Percentiles rank a stretch among this genome's conserved stretches.
These are phyloP conservation scores for Pseudevernia furfuracea DNA, from an alignment of 495 filamentous ascomycete genomes.

Conservation along the genomic window DNA sequence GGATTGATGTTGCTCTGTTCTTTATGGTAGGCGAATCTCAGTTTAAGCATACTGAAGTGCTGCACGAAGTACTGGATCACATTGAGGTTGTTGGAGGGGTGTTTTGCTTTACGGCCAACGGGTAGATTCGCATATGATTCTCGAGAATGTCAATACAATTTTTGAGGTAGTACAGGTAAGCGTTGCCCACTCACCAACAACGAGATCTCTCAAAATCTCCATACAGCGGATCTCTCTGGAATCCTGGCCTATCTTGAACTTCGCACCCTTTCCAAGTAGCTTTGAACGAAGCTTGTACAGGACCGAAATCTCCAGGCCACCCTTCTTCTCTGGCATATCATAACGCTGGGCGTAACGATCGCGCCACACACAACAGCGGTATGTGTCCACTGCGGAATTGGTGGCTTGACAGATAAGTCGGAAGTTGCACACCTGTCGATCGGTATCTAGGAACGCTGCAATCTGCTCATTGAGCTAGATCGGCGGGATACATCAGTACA, in stretches of 20 bases:
- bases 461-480: constrained; percentile 38
- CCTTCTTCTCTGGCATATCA: constrained; percentile 28
- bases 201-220: constrained; percentile 23
- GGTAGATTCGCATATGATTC: constrained; percentile 19
- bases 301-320: constrained; percentile 26
- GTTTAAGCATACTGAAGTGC: constrained; percentile 19
- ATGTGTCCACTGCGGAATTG: constrained; percentile 18
- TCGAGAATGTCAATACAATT: constrained; percentile 1
- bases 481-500: background rate
- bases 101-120: background rate
- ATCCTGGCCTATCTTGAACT: constrained; percentile 11
- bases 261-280: constrained; percentile 4
- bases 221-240: constrained; percentile 17
- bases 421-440: constrained; percentile 33
- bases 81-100: constrained; percentile 20
- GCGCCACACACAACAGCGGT: constrained; percentile 32
- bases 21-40: constrained; percentile 1
- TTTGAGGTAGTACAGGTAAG: background rate
- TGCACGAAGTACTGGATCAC: constrained; percentile 18
- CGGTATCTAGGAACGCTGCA: constrained; percentile 30
- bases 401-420: constrained; percentile 27
- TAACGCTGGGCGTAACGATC: constrained; percentile 32
- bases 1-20: background rate
- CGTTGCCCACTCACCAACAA: constrained; percentile 19
- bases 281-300: constrained; percentile 25